These are phyloP conservation scores for Ophiostoma piceae DNA, from an alignment of 2,329 filamentous ascomycete genomes.

Conservation along the genomic window DNA sequence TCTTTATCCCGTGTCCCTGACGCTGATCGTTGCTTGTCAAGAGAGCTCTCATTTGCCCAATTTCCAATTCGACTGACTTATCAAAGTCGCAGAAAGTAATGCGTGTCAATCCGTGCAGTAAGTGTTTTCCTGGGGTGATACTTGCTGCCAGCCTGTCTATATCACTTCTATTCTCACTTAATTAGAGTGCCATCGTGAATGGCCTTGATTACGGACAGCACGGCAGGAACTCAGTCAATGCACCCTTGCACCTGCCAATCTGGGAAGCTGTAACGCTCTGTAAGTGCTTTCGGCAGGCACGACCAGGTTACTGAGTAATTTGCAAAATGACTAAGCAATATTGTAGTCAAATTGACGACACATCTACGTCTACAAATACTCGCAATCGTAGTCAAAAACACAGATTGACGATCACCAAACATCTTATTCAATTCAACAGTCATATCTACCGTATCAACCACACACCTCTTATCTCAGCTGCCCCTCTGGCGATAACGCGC, in stretches of 20 bases:
- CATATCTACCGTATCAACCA: background rate
- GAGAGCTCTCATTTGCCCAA: background rate
- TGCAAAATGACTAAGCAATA: background rate
- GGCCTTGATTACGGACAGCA: background rate
- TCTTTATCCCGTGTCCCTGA: background rate
- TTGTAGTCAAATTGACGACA: background rate
- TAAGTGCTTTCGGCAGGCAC: background rate
- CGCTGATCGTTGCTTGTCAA: background rate
- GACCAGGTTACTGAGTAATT: too few species aligned
- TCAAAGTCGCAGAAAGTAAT: background rate
- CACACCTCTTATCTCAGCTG: background rate
- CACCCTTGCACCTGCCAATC: background rate
- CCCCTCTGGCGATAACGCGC: background rate
- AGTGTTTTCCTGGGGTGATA: background rate
- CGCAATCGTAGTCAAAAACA: background rate
- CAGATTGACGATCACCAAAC: background rate
- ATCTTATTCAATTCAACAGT: conserved; percentile 2
- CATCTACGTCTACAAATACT: background rate
- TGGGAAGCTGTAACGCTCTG: background rate
- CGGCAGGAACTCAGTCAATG: background rate
- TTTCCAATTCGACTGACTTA: background rate
- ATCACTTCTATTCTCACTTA: background rate
- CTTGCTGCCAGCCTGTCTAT: too few species aligned
- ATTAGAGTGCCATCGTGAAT: background rate
- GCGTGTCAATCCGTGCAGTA: background rate